phyloP scores from a whole-genome alignment of 1,139 yeast genomes.

The Magnusiomyces magnusii region DNA sequence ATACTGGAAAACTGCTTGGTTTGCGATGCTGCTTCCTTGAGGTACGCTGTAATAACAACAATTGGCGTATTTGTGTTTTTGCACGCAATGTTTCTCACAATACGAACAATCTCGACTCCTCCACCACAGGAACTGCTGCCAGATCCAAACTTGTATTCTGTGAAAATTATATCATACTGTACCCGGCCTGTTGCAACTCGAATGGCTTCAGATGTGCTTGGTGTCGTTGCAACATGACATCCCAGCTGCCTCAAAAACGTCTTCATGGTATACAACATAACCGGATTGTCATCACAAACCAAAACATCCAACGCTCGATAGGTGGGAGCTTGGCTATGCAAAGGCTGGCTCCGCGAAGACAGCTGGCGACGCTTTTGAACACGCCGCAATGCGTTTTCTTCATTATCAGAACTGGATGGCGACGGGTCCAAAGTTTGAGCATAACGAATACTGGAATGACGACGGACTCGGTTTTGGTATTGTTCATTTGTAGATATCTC shows the following conservation, averaged over 20 bases:
- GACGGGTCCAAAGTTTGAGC: slow-evolving; percentile 43
- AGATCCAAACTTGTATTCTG: slow-evolving; percentile 63
- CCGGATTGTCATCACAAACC: slow-evolving; percentile 83
- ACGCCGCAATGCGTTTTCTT: slow-evolving; percentile 51
- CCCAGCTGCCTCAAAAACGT: slow-evolving; percentile 62
- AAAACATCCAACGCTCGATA: slow-evolving; percentile 50
- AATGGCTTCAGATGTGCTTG: slow-evolving; percentile 76
- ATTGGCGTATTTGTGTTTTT: slow-evolving; percentile 71
- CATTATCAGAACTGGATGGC: slow-evolving; percentile 64
- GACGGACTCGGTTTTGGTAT: slow-evolving; percentile 18
- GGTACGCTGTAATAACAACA: slow-evolving; percentile 66
- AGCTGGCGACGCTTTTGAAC: slow-evolving; percentile 53
- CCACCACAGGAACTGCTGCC: slow-evolving; percentile 31
- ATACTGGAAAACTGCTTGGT: slow-evolving; percentile 52
- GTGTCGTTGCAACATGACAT: slow-evolving; percentile 71
- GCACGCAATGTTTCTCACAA: slow-evolving; percentile 70
- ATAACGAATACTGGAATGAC: slow-evolving; percentile 27
- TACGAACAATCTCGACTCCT: slow-evolving; percentile 68
- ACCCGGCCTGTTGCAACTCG: slow-evolving; percentile 78
- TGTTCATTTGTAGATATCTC: slow-evolving; percentile 20
- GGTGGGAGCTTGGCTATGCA: slow-evolving; percentile 22
- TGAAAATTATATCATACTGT: slow-evolving; percentile 73
- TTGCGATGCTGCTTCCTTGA: slow-evolving; percentile 51
- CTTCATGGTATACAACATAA: slow-evolving; percentile 62
- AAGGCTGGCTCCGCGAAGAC: slow-evolving; percentile 26